These are phyloP conservation scores for Rhodomyrtus tomentosa DNA, from an alignment of 345 rosid species.

Conservation along the genomic window DNA sequence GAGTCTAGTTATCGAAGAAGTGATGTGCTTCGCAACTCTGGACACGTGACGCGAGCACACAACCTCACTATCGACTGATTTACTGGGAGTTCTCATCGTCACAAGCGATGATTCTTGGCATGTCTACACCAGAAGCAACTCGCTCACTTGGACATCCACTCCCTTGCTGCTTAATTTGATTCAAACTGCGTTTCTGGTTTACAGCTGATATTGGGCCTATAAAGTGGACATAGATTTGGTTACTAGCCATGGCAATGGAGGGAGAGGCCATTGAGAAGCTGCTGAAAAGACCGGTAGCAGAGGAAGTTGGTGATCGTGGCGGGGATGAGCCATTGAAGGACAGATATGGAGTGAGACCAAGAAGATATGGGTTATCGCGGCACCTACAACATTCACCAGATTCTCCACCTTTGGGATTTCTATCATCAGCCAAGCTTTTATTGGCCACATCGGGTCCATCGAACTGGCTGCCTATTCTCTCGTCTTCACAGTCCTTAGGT, in stretches of 20 bases:
- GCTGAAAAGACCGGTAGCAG: background rate
- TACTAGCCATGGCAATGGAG: background rate
- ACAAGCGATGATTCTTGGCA: background rate
- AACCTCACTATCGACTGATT: background rate
- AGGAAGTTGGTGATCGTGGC: background rate
- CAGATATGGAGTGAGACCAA: conserved; percentile 45
- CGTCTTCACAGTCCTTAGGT: conserved; percentile 48
- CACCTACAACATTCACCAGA: conserved; percentile 60
- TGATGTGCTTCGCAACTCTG: background rate
- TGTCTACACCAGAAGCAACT: background rate
- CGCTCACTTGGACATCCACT: background rate
- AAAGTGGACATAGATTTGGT: background rate
- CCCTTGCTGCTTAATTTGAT: background rate
- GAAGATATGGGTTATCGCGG: conserved; percentile 64
- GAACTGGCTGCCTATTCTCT: conserved; percentile 70
- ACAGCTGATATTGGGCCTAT: background rate
- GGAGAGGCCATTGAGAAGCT: conserved; percentile 19
- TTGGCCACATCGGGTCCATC: conserved; percentile 52
- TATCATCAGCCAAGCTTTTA: conserved; percentile 50
- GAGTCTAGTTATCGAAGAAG: background rate
- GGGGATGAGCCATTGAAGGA: conserved; percentile 3
- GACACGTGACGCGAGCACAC: background rate
- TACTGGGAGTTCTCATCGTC: background rate
- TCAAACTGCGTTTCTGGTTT: background rate
- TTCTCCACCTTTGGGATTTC: conserved; percentile 49